Evolutionary conservation across 495 filamentous ascomycete species (phyloP).

Genomic region (Daldinia loculata): DNA sequence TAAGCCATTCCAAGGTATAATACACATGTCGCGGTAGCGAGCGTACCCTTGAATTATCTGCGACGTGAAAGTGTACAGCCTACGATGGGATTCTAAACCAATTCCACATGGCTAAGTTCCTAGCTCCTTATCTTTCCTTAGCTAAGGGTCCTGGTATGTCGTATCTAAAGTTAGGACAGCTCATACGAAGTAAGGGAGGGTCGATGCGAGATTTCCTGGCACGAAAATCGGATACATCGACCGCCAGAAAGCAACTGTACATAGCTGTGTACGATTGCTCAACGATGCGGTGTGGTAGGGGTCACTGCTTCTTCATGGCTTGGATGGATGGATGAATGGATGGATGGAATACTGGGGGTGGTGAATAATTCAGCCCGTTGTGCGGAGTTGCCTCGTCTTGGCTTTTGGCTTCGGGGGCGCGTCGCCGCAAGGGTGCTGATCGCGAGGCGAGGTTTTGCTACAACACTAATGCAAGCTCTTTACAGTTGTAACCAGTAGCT

Average conservation of each 20-base stretch:
- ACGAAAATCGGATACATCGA: conserved; percentile 13
- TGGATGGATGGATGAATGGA: background rate
- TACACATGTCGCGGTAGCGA: background rate
- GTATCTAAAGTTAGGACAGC: background rate
- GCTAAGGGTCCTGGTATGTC: background rate
- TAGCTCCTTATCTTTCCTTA: background rate
- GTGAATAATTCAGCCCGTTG: conserved; percentile 28
- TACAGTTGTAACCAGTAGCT: conserved; percentile 27
- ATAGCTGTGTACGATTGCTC: conserved; percentile 3
- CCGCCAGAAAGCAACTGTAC: conserved; percentile 8
- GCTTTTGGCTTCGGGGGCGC: conserved; percentile 22
- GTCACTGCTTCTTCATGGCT: background rate
- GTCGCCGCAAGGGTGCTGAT: conserved; percentile 33
- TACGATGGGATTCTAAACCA: conserved; percentile 1
- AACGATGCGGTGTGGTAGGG: conserved; percentile 13
- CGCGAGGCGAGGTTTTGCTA: conserved; percentile 34
- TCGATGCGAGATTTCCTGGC: background rate
- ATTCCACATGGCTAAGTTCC: background rate
- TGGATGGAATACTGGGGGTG: background rate
- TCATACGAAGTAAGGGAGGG: background rate
- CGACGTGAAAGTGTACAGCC: conserved; percentile 2
- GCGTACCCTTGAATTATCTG: background rate
- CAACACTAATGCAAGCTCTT: conserved; percentile 44
- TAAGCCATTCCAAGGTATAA: too few relatives aligned
- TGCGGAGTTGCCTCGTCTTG: conserved; percentile 34